These are phyloP conservation scores for Meyerozyma carpophila DNA, from an alignment of 1,139 yeast genomes.

Conservation along the genomic window DNA sequence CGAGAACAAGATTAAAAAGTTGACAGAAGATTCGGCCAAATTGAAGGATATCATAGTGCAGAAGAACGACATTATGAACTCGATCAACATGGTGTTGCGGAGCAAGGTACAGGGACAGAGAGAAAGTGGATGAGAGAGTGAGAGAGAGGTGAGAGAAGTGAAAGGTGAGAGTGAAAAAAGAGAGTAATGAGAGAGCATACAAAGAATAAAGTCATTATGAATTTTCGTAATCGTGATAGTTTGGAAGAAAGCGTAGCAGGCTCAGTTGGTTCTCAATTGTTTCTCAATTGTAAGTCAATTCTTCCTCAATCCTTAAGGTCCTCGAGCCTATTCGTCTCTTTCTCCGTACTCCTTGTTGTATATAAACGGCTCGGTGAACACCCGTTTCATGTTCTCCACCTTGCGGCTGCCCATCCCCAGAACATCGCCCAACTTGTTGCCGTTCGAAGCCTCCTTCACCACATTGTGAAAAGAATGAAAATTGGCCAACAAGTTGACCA, in stretches of 20 bases:
- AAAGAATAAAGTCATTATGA: background rate
- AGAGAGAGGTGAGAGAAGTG: background rate
- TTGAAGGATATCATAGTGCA: constrained; percentile 69
- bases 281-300: too few species aligned
- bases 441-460: constrained; percentile 25
- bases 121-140: background rate
- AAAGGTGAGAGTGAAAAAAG: too few species aligned
- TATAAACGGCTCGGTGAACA: constrained; percentile 51
- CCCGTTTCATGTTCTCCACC: constrained; percentile 35
- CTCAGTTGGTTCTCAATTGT: too few species aligned
- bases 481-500: constrained; percentile 46
- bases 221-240: background rate
- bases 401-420: constrained; percentile 57
- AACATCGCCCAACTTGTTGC: constrained; percentile 26
- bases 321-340: background rate
- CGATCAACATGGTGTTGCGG: constrained; percentile 48
- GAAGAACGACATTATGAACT: constrained; percentile 49
- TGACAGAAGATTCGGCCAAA: constrained; percentile 69
- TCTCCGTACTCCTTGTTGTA: constrained; percentile 29
- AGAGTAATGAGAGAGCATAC: background rate
- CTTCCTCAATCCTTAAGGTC: too few species aligned
- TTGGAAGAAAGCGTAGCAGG: too few species aligned
- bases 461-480: constrained; percentile 49
- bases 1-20: constrained; percentile 64
- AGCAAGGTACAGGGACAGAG: constrained; percentile 22